These are phyloP conservation scores for Monilinia laxa DNA, from an alignment of 2,329 filamentous ascomycete species.

Conservation along the genomic window DNA sequence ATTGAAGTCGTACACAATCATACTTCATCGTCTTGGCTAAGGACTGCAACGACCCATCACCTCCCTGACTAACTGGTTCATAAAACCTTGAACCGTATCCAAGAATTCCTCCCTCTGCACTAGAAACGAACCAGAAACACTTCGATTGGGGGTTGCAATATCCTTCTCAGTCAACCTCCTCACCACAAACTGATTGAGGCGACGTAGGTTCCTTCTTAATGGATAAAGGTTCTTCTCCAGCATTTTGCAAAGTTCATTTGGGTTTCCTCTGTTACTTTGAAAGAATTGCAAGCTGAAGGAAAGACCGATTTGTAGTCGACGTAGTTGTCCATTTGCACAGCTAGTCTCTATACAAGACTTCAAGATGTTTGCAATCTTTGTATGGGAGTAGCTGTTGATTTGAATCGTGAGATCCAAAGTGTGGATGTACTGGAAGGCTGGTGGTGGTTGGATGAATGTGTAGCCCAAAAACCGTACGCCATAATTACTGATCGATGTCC, in stretches of 20 bases:
- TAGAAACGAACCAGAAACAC: constrained; percentile 6
- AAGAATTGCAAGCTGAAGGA: constrained; percentile 21
- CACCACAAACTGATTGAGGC: constrained; percentile 15
- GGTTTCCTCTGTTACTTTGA: constrained; percentile 13
- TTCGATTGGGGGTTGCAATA: constrained; percentile 13
- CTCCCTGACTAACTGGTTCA: constrained; percentile 21
- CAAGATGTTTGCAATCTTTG: constrained; percentile 21
- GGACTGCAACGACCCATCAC: constrained; percentile 9
- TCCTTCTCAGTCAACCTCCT: constrained; percentile 11
- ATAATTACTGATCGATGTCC: constrained; percentile 19
- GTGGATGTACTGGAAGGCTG: constrained; percentile 20
- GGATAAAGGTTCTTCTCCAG: constrained; percentile 22
- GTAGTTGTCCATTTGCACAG: constrained; percentile 20
- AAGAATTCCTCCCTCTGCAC: constrained; percentile 18
- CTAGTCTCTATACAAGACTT: constrained; percentile 20
- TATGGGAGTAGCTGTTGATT: constrained; percentile 23
- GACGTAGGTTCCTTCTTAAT: constrained; percentile 15
- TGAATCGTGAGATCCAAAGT: constrained; percentile 23
- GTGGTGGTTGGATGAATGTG: constrained; percentile 19
- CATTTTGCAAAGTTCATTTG: constrained; percentile 15
- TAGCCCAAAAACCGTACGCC: constrained; percentile 23
- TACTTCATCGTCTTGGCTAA: constrained; percentile 3
- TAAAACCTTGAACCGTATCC: constrained; percentile 18
- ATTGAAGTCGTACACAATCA: not conserved
- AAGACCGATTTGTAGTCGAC: constrained; percentile 21